Conservation (phyloP, 176 grass and related monocot genomes). For the Cenchrus fungigraminus region DNA sequence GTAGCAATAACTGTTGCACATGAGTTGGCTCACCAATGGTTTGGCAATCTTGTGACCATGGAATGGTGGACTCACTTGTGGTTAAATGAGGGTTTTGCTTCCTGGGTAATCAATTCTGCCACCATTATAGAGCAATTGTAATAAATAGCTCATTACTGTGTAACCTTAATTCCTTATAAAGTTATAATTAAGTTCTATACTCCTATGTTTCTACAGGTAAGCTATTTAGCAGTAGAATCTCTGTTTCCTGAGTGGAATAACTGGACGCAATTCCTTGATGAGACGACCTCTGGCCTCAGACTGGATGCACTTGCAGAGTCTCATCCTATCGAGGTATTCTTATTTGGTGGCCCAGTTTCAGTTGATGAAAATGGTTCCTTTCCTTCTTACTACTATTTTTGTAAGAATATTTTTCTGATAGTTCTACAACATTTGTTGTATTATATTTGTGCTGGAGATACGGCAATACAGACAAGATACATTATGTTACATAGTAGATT, state of each 20-base stretch:
- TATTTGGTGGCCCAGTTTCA: neutral
- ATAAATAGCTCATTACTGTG: neutral
- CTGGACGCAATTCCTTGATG: constrained; percentile 96
- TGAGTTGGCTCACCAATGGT: constrained; percentile 98
- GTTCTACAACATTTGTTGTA: neutral
- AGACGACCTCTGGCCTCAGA: constrained; percentile 70
- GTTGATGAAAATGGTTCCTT: neutral
- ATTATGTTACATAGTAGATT: neutral
- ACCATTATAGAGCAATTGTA: neutral
- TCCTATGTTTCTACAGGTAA: constrained; percentile 64
- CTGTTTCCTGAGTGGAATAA: constrained; percentile 93
- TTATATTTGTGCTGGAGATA: constrained; percentile 7
- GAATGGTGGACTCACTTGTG: constrained; percentile 99
- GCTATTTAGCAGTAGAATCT: constrained; percentile 82
- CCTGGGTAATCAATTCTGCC: constrained; percentile 68
- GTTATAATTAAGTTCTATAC: constrained; percentile 18
- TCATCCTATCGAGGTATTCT: constrained; percentile 95
- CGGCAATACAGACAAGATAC: constrained; percentile 11
- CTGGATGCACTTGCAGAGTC: constrained; percentile 93
- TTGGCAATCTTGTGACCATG: constrained; percentile 99
- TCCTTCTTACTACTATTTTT: neutral
- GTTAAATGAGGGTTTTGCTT: constrained; percentile 97
- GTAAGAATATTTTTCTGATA: constrained; percentile 29
- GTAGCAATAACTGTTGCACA: constrained; percentile 91
- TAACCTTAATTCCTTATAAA: neutral